phyloP scores from a whole-genome alignment of 495 filamentous ascomycete species.

The Hypoxylon subgilvum region DNA sequence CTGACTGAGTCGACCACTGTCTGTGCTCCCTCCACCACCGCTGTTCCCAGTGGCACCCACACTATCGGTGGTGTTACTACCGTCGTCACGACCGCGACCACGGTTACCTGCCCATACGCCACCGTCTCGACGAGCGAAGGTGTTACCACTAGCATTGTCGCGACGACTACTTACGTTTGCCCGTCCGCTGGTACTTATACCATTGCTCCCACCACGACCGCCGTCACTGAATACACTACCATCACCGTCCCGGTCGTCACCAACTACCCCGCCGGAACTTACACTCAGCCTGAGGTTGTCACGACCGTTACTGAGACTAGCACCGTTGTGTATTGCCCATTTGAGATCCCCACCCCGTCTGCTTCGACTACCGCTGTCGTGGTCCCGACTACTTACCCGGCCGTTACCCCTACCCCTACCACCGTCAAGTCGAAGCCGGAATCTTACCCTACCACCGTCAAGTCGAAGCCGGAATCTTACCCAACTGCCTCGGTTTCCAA shows the following conservation, averaged over 20 bases:
- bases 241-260: slow-evolving; percentile 70
- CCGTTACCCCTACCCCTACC: slow-evolving; percentile 7
- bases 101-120: slow-evolving; percentile 75
- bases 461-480: slow-evolving; percentile 25
- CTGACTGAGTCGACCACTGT: slow-evolving; percentile 71
- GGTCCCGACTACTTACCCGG: slow-evolving; percentile 24
- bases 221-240: slow-evolving; percentile 59
- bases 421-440: slow-evolving; percentile 17
- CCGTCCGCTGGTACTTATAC: slow-evolving; percentile 81
- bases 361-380: slow-evolving; percentile 30
- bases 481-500: slow-evolving; percentile 29
- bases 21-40: slow-evolving; percentile 67
- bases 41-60: slow-evolving; percentile 68
- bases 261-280: slow-evolving; percentile 72
- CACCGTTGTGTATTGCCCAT: slow-evolving; percentile 76
- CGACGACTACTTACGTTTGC: slow-evolving; percentile 78
- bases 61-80: slow-evolving; percentile 81
- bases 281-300: slow-evolving; percentile 70
- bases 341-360: slow-evolving; percentile 51
- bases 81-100: slow-evolving; percentile 70
- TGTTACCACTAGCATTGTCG: slow-evolving; percentile 72
- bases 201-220: slow-evolving; percentile 73
- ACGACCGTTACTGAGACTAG: slow-evolving; percentile 72
- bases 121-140: slow-evolving; percentile 66
- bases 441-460: slow-evolving; percentile 11